Evolutionary conservation across 2,329 filamentous ascomycete genomes (phyloP).

Genomic region (Cladosporium austrohemisphaericum): DNA sequence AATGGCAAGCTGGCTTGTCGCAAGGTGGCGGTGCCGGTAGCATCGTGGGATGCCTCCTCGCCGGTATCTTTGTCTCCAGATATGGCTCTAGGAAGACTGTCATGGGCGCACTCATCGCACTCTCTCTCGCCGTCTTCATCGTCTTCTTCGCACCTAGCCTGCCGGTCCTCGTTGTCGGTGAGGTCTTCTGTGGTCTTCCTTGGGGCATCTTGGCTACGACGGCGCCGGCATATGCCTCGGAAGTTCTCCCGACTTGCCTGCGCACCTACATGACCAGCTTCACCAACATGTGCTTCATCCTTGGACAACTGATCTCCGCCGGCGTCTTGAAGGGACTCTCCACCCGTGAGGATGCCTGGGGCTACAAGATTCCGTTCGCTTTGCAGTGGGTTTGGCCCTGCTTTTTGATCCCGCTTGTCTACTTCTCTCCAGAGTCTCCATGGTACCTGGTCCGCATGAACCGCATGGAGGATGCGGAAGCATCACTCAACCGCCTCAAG

Average conservation of each 20-base stretch:
- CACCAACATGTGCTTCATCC: slow-evolving; percentile 40
- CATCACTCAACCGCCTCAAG: slow-evolving; percentile 24
- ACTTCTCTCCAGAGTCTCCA: slow-evolving; percentile 29
- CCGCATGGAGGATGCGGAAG: slow-evolving; percentile 25
- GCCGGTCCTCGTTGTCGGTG: slow-evolving; percentile 25
- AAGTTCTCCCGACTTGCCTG: slow-evolving; percentile 34
- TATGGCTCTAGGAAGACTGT: slow-evolving; percentile 48
- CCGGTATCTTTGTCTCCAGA: slow-evolving; percentile 60
- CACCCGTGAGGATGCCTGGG: slow-evolving; percentile 9
- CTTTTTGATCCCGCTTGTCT: slow-evolving; percentile 31
- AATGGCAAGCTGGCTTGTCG: slow-evolving; percentile 56
- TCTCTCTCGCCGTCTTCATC: slow-evolving; percentile 52
- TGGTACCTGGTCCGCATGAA: slow-evolving; percentile 31
- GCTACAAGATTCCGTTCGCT: slow-evolving; percentile 38
- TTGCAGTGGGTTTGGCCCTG: slow-evolving; percentile 49
- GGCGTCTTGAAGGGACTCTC: slow-evolving; percentile 31
- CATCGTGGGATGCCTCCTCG: slow-evolving; percentile 64
- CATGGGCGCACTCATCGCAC: slow-evolving; percentile 54
- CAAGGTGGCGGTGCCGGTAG: slow-evolving; percentile 52
- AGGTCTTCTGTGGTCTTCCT: slow-evolving; percentile 30
- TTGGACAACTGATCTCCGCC: slow-evolving; percentile 38
- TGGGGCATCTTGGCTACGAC: slow-evolving; percentile 31
- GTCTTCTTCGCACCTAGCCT: slow-evolving; percentile 40
- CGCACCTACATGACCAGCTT: slow-evolving; percentile 24
- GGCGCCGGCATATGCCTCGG: slow-evolving; percentile 37